phyloP scores from a whole-genome alignment of 208 protist genomes.

The Leishmania gerbilli region DNA sequence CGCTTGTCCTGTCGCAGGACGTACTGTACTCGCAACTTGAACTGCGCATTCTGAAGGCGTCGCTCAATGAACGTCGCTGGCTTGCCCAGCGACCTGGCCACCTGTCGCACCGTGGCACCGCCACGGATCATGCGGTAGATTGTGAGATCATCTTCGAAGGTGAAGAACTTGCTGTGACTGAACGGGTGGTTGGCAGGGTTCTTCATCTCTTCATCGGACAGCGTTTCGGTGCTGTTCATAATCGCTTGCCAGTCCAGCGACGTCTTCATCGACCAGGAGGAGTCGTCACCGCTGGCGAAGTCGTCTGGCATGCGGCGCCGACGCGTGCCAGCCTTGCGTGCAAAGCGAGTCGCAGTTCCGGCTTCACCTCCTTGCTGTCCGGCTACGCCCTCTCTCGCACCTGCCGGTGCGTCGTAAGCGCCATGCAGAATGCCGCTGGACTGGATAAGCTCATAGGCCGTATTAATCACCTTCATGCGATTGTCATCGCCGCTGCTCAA shows the following conservation, averaged over 20 bases:
- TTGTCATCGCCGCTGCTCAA: slow-evolving; percentile 83
- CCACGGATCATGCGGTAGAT: slow-evolving; percentile 89
- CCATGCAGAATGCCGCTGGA: slow-evolving; percentile 55
- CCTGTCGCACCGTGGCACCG: slow-evolving; percentile 78
- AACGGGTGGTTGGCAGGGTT: slow-evolving; percentile 91
- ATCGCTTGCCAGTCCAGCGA: slow-evolving; percentile 77
- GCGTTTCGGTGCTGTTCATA: slow-evolving; percentile 48
- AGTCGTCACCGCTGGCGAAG: slow-evolving; percentile 82
- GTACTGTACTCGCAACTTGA: slow-evolving; percentile 87
- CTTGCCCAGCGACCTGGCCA: slow-evolving; percentile 83
- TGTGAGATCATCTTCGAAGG: slow-evolving; percentile 77
- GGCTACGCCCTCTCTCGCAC: background rate
- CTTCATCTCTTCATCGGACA: slow-evolving; percentile 64
- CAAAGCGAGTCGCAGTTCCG: slow-evolving; percentile 30
- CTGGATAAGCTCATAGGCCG: slow-evolving; percentile 88
- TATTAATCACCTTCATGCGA: slow-evolving; percentile 90
- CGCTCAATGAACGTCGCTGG: slow-evolving; percentile 81
- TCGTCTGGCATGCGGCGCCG: slow-evolving; percentile 76
- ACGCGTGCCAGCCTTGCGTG: slow-evolving; percentile 43
- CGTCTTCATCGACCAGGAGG: slow-evolving; percentile 78
- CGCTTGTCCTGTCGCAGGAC: slow-evolving; percentile 67
- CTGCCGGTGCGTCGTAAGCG: background rate
- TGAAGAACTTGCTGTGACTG: slow-evolving; percentile 88
- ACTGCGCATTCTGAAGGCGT: slow-evolving; percentile 87
- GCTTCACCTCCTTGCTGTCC: background rate